Conservation (phyloP, 2,329 filamentous ascomycete species). For the Penicillium sp. region DNA sequence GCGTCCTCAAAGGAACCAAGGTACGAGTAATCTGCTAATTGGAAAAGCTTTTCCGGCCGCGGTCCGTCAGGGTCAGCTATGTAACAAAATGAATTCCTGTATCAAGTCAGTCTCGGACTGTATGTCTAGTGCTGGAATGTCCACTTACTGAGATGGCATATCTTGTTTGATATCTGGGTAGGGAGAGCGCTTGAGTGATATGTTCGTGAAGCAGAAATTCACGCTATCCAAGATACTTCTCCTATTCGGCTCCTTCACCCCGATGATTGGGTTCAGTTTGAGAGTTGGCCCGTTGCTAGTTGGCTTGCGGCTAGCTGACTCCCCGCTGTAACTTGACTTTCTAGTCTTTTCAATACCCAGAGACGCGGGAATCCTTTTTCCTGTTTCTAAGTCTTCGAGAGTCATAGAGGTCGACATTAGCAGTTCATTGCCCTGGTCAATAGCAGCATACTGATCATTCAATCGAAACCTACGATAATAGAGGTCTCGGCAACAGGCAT, state of each 20-base stretch:
- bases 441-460: constrained; percentile 22
- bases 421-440: constrained; percentile 5
- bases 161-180: neutral
- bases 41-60: constrained; percentile 9
- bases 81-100: neutral
- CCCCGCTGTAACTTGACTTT: neutral
- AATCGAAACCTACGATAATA: constrained; percentile 19
- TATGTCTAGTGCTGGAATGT: neutral
- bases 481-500: constrained; percentile 18
- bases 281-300: neutral
- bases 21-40: constrained; percentile 17
- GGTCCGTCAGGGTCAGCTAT: neutral
- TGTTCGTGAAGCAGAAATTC: constrained; percentile 1
- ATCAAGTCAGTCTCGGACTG: neutral
- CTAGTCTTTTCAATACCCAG: neutral
- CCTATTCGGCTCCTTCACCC: constrained; percentile 12
- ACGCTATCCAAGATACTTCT: constrained; percentile 16
- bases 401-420: neutral
- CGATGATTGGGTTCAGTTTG: constrained; percentile 20
- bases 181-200: neutral
- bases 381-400: constrained; percentile 20
- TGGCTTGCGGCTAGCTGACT: too few species aligned
- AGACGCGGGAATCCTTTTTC: constrained; percentile 6
- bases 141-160: constrained; percentile 10
- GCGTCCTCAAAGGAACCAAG: constrained; percentile 19